Base-by-base conservation (phyloP, 805 yeast genomes). In the Saccharomycopsis sp. region DNA sequence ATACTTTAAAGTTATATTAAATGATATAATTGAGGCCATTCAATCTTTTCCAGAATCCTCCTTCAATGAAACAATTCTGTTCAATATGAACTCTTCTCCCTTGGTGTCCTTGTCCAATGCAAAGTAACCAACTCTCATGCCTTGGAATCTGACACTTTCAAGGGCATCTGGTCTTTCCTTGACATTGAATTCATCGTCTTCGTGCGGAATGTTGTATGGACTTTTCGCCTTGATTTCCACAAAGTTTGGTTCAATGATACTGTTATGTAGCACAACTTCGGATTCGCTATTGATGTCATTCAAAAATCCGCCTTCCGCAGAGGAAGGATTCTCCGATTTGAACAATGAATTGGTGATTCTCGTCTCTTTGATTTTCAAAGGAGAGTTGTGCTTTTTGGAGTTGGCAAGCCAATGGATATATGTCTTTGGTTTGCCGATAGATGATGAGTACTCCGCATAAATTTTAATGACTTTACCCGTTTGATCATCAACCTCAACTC, bases 81-180 rank as follows among this genome's bases (percentile, higher is more conserved):
- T 92, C 58, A 92, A 67, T 25, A 92, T 71, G 49, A 88, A 63
- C 45, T 65, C 68, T 21, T 73, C 79, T 15, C 64, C 69, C 7
- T 69, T 63, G 42, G 84, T 64, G 49, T 89, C 96, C 52, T 71
- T 74, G 59, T 92, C 98, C 59, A 86, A 60, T 56, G 95, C 79
- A 74, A 87, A 92, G 63, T 92, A 92, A 22, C 98, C 98, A 34
- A 85, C 89, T 65, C 98, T 77, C 62, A 92, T 73, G 22, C 95
- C 98, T 67, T 92, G 98, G 86, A 92, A 92, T 62, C 98, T 76
- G 23, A 84, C 86, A n/a, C 88, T 73, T 60, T 88, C 94, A 34
- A 77, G 74, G 48, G 69, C 63, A 25, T 69, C 69, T 30, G 62
- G 62, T 46, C 71, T 69, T 59, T 92, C 96, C 51, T 72, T 68